These are phyloP conservation scores for Candida nitratophila DNA, from an alignment of 805 yeast species.

Conservation along the genomic window DNA sequence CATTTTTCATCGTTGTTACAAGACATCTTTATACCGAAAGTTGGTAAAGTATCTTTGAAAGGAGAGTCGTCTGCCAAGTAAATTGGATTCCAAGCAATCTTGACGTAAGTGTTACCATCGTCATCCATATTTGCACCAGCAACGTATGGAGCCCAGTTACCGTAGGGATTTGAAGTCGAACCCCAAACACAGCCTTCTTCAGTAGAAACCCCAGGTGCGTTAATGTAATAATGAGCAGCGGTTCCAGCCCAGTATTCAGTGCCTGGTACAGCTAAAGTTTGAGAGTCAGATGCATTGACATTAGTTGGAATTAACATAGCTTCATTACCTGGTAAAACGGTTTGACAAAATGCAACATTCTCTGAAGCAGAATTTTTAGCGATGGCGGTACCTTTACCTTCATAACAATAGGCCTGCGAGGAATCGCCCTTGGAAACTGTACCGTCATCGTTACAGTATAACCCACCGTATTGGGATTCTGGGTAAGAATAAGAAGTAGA, in stretches of 20 bases:
- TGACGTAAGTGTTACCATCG: constrained; percentile 65
- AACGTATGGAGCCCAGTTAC: constrained; percentile 93
- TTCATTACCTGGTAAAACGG: constrained; percentile 90
- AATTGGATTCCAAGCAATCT: constrained; percentile 88
- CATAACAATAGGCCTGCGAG: constrained; percentile 56
- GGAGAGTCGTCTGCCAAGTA: constrained; percentile 55
- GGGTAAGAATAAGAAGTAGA: constrained; percentile 74
- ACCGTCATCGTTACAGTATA: constrained; percentile 70
- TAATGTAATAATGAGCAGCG: constrained; percentile 80
- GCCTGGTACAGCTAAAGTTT: constrained; percentile 75
- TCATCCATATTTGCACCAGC: constrained; percentile 84
- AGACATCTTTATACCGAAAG: constrained; percentile 63
- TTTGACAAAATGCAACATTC: constrained; percentile 82
- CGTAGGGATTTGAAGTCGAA: constrained; percentile 53
- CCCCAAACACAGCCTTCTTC: constrained; percentile 87
- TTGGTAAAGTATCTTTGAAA: constrained; percentile 49
- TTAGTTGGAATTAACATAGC: constrained; percentile 88
- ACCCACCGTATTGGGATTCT: constrained; percentile 74
- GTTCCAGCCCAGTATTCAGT: constrained; percentile 79
- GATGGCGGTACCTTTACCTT: constrained; percentile 70
- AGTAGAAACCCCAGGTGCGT: constrained; percentile 74
- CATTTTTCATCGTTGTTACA: constrained; percentile 69
- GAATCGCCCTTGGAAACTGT: constrained; percentile 54
- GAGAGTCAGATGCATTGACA: constrained; percentile 41
- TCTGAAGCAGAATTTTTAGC: constrained; percentile 44